These are phyloP conservation scores for Cadophora gregata DNA, from an alignment of 2,329 filamentous ascomycete species.

Conservation along the genomic window DNA sequence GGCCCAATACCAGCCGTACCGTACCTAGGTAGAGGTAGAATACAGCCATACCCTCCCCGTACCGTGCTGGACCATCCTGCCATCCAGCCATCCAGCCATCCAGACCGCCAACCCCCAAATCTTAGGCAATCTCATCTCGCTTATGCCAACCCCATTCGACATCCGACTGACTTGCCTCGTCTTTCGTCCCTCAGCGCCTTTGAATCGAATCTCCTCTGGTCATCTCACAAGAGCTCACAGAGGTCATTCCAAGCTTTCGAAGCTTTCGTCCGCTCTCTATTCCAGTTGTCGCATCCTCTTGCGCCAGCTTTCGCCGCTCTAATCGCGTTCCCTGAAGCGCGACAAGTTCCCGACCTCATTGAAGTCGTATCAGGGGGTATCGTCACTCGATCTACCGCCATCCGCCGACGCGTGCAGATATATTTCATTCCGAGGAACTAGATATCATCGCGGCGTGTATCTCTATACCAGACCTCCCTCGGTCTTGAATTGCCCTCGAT, in stretches of 20 bases:
- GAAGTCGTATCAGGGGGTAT: slow-evolving; percentile 27
- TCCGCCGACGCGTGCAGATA: slow-evolving; percentile 34
- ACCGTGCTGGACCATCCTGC: too few relatives aligned
- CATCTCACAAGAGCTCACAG: slow-evolving; percentile 28
- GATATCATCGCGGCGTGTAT: slow-evolving; percentile 23
- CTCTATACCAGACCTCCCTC: slow-evolving; percentile 22
- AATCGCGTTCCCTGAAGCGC: slow-evolving; percentile 28
- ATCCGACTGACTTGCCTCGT: slow-evolving; percentile 8
- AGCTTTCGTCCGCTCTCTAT: slow-evolving; percentile 27
- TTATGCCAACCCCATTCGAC: slow-evolving; percentile 7
- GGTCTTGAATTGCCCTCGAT: slow-evolving; percentile 44
- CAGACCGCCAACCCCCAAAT: slow-evolving; percentile 6
- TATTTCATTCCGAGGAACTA: slow-evolving; percentile 18
- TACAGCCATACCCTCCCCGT: too few relatives aligned
- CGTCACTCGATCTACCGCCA: slow-evolving; percentile 20
- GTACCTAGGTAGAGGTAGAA: too few relatives aligned
- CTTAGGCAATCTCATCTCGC: slow-evolving; percentile 18
- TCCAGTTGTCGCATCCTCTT: slow-evolving; percentile 35
- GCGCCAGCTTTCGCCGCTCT: slow-evolving; percentile 24
- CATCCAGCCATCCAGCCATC: too few relatives aligned
- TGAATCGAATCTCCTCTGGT: slow-evolving; percentile 22
- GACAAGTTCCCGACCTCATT: slow-evolving; percentile 24
- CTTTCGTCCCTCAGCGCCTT: slow-evolving; percentile 27
- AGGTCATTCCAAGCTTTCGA: slow-evolving; percentile 28
- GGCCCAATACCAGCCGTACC: neutral